phyloP scores from a whole-genome alignment of 2,329 filamentous ascomycete species.

The Phyllosticta citrichinensis region DNA sequence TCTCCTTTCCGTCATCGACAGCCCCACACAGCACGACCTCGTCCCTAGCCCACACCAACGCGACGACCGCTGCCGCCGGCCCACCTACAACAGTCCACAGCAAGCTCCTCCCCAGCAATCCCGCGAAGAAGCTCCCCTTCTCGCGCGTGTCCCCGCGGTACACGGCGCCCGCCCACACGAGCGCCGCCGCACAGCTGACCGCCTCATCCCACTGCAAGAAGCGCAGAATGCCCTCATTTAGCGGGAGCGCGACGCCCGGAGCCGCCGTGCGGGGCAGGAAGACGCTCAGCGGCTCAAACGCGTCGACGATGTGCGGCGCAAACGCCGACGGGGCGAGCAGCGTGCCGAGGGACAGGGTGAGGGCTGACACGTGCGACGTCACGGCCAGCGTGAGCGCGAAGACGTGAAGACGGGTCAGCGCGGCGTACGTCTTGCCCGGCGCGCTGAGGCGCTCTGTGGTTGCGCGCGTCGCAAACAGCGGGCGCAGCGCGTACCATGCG shows the following conservation, averaged over 20 bases:
- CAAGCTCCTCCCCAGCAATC: not conserved
- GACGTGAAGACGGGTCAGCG: not conserved
- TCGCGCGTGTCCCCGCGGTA: not conserved
- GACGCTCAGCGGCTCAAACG: not conserved
- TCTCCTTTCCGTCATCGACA: not conserved
- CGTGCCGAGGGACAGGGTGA: not conserved
- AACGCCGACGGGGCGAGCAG: not conserved
- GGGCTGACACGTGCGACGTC: not conserved
- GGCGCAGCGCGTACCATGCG: not conserved
- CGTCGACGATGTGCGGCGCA: not conserved
- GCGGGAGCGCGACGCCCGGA: not conserved
- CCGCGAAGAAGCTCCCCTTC: not conserved
- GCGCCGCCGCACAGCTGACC: not conserved
- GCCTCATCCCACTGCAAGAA: slow-evolving; percentile 9
- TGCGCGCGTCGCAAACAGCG: not conserved
- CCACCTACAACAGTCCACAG: slow-evolving; percentile 2
- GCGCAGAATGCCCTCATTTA: not conserved
- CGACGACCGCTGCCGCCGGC: slow-evolving; percentile 5
- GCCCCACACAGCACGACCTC: not conserved
- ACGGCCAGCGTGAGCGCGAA: slow-evolving; percentile 5
- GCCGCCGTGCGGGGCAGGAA: not conserved
- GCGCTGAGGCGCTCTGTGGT: not conserved
- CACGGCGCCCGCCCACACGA: not conserved
- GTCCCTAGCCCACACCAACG: slow-evolving; percentile 3
- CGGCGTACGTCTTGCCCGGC: not conserved